Evolutionary conservation across 306 rosid genomes (phyloP).

Genomic region (Ormosia semicastrata): DNA sequence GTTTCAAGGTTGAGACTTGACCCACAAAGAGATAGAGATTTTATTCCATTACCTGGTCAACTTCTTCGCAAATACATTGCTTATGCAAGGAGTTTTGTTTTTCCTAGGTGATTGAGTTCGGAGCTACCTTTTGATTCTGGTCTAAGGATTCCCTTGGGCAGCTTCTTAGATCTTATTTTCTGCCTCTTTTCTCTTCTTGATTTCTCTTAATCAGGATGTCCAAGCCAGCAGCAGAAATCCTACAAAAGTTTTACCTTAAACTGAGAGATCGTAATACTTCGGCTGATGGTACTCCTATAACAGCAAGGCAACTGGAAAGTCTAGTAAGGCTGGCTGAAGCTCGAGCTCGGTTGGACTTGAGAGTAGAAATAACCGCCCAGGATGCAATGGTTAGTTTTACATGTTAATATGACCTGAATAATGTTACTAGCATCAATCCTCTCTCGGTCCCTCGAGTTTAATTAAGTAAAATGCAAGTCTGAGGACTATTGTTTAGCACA

Average conservation of each 20-base stretch:
- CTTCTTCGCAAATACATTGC: constrained; percentile 93
- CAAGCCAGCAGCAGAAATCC: constrained; percentile 82
- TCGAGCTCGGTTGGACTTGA: constrained; percentile 86
- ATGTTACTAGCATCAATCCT: constrained; percentile 3
- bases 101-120: constrained; percentile 70
- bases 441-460: constrained; percentile 3
- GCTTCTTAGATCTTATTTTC: constrained; percentile 13
- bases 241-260: constrained; percentile 79
- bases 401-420: constrained; percentile 11
- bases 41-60: constrained; percentile 81
- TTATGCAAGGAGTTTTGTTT: constrained; percentile 78
- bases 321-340: constrained; percentile 94
- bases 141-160: constrained; percentile 23
- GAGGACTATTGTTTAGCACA: not conserved
- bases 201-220: constrained; percentile 69
- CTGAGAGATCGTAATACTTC: constrained; percentile 77
- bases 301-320: constrained; percentile 97
- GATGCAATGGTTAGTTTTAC: constrained; percentile 77
- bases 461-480: not conserved
- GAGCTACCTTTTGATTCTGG: constrained; percentile 17
- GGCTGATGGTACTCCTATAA: constrained; percentile 90
- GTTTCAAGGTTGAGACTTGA: constrained; percentile 78
- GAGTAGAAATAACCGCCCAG: constrained; percentile 80
- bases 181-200: constrained; percentile 2
- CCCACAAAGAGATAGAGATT: constrained; percentile 59